Conservation (phyloP, 495 filamentous ascomycete species). For the Cudoniella acicularis region DNA sequence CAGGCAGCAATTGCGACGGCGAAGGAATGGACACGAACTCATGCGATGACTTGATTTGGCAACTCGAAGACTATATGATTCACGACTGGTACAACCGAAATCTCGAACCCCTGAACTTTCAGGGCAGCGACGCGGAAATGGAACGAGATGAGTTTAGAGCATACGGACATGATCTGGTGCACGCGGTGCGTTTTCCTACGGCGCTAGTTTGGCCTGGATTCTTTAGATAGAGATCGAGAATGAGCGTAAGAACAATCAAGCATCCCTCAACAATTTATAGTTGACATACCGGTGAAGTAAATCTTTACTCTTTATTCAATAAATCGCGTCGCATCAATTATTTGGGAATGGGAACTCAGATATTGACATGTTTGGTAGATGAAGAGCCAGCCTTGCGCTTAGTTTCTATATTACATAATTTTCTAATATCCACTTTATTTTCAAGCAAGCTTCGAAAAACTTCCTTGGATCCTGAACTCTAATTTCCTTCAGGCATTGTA, state of each 20-base stretch:
- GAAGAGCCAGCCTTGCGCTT: too few relatives aligned
- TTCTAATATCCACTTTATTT: too few relatives aligned
- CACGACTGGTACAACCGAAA: not conserved
- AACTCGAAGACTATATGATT: constrained; percentile 1
- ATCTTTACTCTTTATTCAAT: too few relatives aligned
- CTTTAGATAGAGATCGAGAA: constrained; percentile 2
- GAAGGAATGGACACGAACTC: constrained; percentile 79
- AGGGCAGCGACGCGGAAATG: not conserved
- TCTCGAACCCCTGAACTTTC: not conserved
- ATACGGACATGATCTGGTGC: not conserved
- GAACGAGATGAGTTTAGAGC: not conserved
- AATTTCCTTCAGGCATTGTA: too few relatives aligned
- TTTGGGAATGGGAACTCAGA: too few relatives aligned
- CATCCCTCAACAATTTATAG: not conserved
- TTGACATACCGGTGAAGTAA: not conserved
- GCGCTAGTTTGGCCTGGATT: constrained; percentile 2
- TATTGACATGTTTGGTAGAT: too few relatives aligned
- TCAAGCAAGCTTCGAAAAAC: too few relatives aligned
- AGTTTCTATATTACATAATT: too few relatives aligned
- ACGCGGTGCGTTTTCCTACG: not conserved
- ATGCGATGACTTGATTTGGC: constrained; percentile 54
- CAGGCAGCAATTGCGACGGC: constrained; percentile 85
- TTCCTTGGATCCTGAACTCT: too few relatives aligned
- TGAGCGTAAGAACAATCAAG: not conserved
- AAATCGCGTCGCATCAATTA: too few relatives aligned